Evolutionary conservation across 169 alveolate species (phyloP), one percentile per base, ranked within the genome.

Genomic region (Theileria sp.): DNA sequence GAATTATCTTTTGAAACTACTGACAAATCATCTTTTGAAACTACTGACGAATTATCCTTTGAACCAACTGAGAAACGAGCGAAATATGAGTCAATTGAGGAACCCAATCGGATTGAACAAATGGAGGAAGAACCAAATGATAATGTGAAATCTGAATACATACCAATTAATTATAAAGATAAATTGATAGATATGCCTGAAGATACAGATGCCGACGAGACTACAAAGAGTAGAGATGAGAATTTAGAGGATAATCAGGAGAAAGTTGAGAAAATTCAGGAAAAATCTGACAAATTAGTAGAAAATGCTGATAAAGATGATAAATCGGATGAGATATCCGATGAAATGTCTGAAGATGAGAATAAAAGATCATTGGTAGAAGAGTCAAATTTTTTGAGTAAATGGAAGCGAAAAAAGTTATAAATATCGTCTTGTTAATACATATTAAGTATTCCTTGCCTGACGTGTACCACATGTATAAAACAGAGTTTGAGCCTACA

Each of bases 301-400:
- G 54, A 44, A 44, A 44, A 44, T 10, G 54, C 17, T 3, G 54
- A 44, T 10, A 44, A 44, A 44, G 54, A 44, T 10, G 54, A 44
- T 8, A 44, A 44, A 44, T 10, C 8, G 54, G 54, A 44, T 44
- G 54, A 44, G 1, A 44, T 44, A 13, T n/a, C n/a, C n/a, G n/a
- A n/a, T n/a, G n/a, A n/a, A n/a, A 13, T 13, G 54, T 44, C 54
- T 44, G 54, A 44, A 44, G 54, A 44, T 44, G 54, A 44, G 54
- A 44, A 44, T 44, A 69, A 69, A 44, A 44, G 77, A 30, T 69
- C 77, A 19, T 13, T 69, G 26, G 77, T 28, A n/a, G 77, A 69
- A 19, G 77, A 69, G 34, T 51, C 67, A 69, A 69, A 69, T 25
- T 26, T 69, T 1, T 17, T 50, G 15, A 21, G 23, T 25, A 38